Conservation (phyloP, 352 stramenopile genomes). For the Globisporangium emineosum region DNA sequence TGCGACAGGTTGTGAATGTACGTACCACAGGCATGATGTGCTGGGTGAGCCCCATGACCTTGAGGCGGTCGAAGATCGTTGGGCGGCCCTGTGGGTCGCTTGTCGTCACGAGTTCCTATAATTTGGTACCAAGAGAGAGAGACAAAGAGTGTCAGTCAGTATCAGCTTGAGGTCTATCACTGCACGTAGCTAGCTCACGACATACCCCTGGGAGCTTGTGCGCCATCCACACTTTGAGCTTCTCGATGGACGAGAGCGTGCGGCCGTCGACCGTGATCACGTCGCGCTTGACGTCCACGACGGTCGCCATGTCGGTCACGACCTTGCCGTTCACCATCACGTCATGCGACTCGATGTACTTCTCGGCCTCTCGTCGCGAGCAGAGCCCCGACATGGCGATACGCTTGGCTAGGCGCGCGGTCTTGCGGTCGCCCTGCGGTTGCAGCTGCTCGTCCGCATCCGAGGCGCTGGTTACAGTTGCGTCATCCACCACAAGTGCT, state of each 20-base stretch:
- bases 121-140: background rate
- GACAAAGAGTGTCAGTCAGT: background rate
- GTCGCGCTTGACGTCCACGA: slow-evolving; percentile 52
- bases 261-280: slow-evolving; percentile 55
- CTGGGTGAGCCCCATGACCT: slow-evolving; percentile 70
- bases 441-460: background rate
- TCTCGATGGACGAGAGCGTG: slow-evolving; percentile 33
- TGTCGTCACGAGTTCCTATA: slow-evolving; percentile 73
- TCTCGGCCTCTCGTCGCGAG: slow-evolving; percentile 82
- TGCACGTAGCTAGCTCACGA: slow-evolving; percentile 4
- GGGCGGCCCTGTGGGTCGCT: slow-evolving; percentile 73
- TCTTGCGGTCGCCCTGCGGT: background rate
- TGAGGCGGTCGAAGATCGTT: slow-evolving; percentile 89
- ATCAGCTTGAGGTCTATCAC: background rate
- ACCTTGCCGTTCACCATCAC: slow-evolving; percentile 78
- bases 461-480: background rate
- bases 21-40: slow-evolving; percentile 88
- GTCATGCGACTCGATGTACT: slow-evolving; percentile 63
- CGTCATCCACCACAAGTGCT: background rate
- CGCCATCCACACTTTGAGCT: slow-evolving; percentile 78
- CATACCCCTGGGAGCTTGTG: slow-evolving; percentile 85
- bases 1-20: background rate
- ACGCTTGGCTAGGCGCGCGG: slow-evolving; percentile 72
- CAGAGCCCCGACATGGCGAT: slow-evolving; percentile 82
- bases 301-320: slow-evolving; percentile 53